Evolutionary conservation across 805 yeast genomes (phyloP), one percentile per base, ranked within the genome.

Genomic region (Grigorovia humatica): DNA sequence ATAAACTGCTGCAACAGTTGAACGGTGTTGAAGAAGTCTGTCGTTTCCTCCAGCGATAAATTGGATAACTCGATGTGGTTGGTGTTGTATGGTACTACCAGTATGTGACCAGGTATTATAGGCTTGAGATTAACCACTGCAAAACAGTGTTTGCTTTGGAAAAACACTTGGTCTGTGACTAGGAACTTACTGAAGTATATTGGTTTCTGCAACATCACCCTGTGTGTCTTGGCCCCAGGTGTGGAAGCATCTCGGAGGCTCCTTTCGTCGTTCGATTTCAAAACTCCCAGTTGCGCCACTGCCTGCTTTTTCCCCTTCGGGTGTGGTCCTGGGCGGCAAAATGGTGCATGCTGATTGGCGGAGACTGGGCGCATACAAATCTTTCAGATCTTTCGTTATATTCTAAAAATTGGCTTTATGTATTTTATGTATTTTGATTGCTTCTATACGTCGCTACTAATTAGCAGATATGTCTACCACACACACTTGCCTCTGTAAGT

Each of bases 81-180:
- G 0, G 74, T 72, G 46, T 97, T 70, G n/a, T 78, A 65, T 1
- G 98, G 98, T 5, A 89, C 91, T 12, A 93, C 81, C 13, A 93
- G 73, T 0, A 89, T 91, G 70, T 93, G 99, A 1, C 99, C 99
- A 0, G 96, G 93, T 0, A 88, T 86, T 48, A 95, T 72, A 0
- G 99, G 99, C 66, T 88, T 88, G 49, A 95, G 67, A 65, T 93
- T 93, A 29, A 95, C 99, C 47, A 93, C 68, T 0, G 96, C 97
- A 70, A 74, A 95, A 1, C 93, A 77, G 65, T 77, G 73, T 53
- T 77, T 75, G 1, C 95, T 74, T 56, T 72, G 72, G 47, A 52
- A 62, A 45, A 69, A 66, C 0, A 69, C 71, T 49, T 67, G 70
- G 2, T 64, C 64, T 50, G 69, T 68, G 17, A 62, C 74, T 45